These are phyloP conservation scores for Malus sylvestris DNA, from an alignment of 306 rosid species.

Conservation along the genomic window DNA sequence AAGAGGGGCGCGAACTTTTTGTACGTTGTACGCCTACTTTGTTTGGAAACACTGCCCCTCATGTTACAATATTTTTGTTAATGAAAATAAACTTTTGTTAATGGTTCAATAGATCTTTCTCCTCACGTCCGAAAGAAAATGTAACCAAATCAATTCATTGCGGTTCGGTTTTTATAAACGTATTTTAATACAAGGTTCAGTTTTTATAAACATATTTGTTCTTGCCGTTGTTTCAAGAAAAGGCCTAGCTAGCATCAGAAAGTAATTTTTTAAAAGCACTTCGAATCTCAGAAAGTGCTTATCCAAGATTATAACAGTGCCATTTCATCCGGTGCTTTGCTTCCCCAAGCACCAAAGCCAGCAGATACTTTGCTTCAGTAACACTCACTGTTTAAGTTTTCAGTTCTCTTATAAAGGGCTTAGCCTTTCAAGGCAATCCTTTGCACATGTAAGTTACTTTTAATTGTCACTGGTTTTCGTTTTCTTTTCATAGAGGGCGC, in stretches of 20 bases:
- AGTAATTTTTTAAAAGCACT: neutral
- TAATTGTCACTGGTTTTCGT: neutral
- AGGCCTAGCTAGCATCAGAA: constrained; percentile 7
- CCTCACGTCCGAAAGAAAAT: too few species aligned
- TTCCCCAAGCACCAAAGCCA: constrained; percentile 9
- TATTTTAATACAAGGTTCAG: too few species aligned
- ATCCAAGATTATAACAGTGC: neutral
- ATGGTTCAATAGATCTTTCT: too few species aligned
- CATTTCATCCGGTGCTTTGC: neutral
- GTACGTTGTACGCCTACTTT: too few species aligned
- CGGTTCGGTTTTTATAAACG: too few species aligned
- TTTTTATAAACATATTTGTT: neutral
- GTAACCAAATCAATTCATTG: too few species aligned
- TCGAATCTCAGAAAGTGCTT: neutral
- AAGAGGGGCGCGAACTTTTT: too few species aligned
- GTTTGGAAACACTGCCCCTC: too few species aligned
- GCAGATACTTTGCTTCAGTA: constrained; percentile 20
- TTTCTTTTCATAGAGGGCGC: neutral
- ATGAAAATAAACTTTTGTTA: too few species aligned
- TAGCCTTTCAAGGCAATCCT: neutral
- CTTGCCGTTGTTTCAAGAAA: constrained; percentile 20
- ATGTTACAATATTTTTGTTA: too few species aligned
- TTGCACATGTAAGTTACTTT: neutral
- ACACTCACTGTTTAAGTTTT: neutral
- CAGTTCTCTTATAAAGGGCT: neutral